Percentiles rank a stretch among this genome's conserved stretches.
phyloP scores from a whole-genome alignment of 169 alveolate species.

The Condylostoma magnum region DNA sequence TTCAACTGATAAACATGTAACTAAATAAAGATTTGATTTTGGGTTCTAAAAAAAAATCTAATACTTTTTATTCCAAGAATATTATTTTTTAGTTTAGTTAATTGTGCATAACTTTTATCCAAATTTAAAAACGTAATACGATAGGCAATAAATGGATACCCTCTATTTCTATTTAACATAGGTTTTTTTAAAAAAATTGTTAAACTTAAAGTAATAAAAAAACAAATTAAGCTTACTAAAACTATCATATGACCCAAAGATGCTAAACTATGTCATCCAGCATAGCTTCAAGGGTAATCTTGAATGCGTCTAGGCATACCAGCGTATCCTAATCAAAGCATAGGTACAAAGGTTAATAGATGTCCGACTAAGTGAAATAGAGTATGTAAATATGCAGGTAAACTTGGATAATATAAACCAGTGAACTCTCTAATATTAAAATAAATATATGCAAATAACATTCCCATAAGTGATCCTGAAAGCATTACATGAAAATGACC shows the following conservation, averaged over 20 bases:
- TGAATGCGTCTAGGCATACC: slow-evolving; percentile 80
- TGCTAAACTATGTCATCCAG: slow-evolving; percentile 30
- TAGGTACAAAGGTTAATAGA: slow-evolving; percentile 57
- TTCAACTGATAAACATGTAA: neutral
- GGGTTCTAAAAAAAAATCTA: neutral
- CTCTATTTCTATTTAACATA: neutral
- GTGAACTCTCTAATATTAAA: slow-evolving; percentile 45
- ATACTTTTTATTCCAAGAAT: neutral
- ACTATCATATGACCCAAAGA: slow-evolving; percentile 28
- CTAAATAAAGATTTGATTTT: neutral
- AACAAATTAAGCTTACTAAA: neutral
- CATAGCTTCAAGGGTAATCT: slow-evolving; percentile 66
- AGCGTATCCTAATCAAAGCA: slow-evolving; percentile 73
- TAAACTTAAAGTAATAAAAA: neutral
- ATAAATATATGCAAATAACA: slow-evolving; percentile 33
- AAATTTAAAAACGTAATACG: neutral
- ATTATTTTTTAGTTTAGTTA: neutral
- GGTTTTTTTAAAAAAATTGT: slow-evolving; percentile 6
- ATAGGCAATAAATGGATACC: neutral
- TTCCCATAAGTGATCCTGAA: slow-evolving; percentile 64
- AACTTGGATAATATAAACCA: slow-evolving; percentile 40
- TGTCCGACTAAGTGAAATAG: slow-evolving; percentile 42
- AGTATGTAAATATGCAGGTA: slow-evolving; percentile 45
- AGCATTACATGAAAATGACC: slow-evolving; percentile 78
- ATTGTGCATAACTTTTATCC: neutral